Conservation (phyloP, 768 basidiomycete genomes). For the Piloderma croceum region DNA sequence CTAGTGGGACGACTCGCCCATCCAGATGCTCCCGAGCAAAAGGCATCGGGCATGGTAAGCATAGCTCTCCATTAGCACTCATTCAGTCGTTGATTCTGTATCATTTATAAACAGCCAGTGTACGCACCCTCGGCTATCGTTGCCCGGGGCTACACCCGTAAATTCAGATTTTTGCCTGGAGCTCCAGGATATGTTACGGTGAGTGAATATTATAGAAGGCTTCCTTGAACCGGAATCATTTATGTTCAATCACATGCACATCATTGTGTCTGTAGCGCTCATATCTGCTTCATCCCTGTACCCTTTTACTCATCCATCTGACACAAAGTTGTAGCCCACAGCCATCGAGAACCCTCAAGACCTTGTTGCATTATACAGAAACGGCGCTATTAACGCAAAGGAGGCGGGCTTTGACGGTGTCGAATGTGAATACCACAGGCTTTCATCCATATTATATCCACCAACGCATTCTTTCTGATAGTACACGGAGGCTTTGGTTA, state of each 20-base stretch:
- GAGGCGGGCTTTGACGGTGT: conserved; percentile 55
- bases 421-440: conserved; percentile 30
- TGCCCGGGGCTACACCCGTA: conserved; percentile 37
- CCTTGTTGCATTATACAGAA: conserved; percentile 34
- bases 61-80: background rate
- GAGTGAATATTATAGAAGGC: no score
- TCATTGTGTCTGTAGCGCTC: no score
- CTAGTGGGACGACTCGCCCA: conserved; percentile 33
- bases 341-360: conserved; percentile 37
- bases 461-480: background rate
- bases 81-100: background rate
- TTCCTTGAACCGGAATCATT: no score
- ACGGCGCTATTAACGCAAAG: conserved; percentile 43
- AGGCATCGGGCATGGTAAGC: conserved; percentile 27
- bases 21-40: conserved; percentile 36
- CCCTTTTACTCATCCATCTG: background rate
- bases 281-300: background rate
- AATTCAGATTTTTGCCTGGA: conserved; percentile 35
- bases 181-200: conserved; percentile 37
- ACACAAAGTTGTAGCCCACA: conserved; percentile 35
- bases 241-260: no score
- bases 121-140: conserved; percentile 41
- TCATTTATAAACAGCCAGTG: conserved; percentile 29
- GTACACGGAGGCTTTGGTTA: conserved; percentile 15
- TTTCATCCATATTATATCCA: background rate